Percentiles rank a stretch among this genome's conserved stretches.
These are phyloP conservation scores for Dalbergia cochinchinensis DNA, from an alignment of 306 rosid species.

Conservation along the genomic window DNA sequence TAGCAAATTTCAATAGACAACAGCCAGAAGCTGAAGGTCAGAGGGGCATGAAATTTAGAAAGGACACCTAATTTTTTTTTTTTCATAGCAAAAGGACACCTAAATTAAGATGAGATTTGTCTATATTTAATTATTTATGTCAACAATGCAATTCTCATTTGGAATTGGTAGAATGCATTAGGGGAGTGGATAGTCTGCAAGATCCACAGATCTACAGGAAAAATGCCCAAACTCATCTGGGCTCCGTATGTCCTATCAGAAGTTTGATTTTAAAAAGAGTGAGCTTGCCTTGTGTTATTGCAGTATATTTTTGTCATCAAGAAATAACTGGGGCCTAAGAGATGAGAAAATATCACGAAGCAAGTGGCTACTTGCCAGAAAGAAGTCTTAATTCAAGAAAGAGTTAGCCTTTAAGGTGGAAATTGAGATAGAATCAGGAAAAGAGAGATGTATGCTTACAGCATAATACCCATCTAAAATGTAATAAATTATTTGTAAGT, in stretches of 20 bases:
- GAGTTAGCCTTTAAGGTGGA: conserved; percentile 7
- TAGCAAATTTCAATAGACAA: conserved; percentile 35
- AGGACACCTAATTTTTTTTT: no score
- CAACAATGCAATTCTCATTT: neutral
- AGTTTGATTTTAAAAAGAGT: neutral
- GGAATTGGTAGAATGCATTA: conserved; percentile 12
- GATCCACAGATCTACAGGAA: conserved; percentile 1
- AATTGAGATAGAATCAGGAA: conserved; percentile 2
- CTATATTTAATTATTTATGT: no score
- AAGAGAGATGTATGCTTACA: neutral
- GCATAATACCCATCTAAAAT: neutral
- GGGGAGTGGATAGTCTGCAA: neutral
- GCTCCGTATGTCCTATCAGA: neutral
- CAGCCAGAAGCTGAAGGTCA: conserved; percentile 1
- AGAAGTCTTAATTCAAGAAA: neutral
- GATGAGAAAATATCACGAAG: neutral
- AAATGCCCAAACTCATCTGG: neutral
- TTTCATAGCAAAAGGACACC: neutral
- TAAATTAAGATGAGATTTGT: neutral
- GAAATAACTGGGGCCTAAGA: neutral
- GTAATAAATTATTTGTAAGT: neutral
- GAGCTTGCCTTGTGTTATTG: neutral
- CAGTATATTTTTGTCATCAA: conserved; percentile 5
- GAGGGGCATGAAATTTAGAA: neutral
- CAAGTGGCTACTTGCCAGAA: neutral